Conservation (phyloP, 805 yeast genomes). For the Saccharomycopsis oosterbeekiorum region DNA sequence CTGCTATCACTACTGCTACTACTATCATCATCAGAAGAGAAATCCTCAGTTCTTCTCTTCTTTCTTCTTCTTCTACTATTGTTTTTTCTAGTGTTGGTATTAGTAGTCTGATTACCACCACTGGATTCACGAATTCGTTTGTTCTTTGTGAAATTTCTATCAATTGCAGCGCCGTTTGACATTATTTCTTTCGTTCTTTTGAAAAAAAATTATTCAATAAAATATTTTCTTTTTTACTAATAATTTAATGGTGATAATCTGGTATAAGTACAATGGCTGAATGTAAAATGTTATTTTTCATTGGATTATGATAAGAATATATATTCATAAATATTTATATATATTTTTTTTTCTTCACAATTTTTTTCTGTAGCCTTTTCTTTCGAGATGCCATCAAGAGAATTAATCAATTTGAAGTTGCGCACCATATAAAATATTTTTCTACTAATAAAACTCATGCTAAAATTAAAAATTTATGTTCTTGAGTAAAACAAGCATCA, state of each 20-base stretch:
- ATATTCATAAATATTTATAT: not conserved
- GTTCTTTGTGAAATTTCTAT: not conserved
- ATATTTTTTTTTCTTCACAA: not conserved
- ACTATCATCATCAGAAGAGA: not conserved
- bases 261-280: not conserved
- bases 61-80: slow-evolving; percentile 10
- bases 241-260: too few species aligned
- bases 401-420: not conserved
- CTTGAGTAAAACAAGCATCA: too few species aligned
- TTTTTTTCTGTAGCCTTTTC: not conserved
- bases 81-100: not conserved
- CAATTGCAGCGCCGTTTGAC: not conserved
- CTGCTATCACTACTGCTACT: slow-evolving; percentile 1
- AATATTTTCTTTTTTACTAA: too few species aligned
- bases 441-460: not conserved
- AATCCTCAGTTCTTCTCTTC: slow-evolving; percentile 19
- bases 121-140: not conserved
- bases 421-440: not conserved
- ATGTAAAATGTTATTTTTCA: too few species aligned
- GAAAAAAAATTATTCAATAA: too few species aligned
- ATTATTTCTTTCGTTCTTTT: not conserved
- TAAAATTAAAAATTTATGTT: not conserved
- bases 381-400: not conserved
- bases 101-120: not conserved
- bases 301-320: not conserved